These are phyloP conservation scores for Atkinsonella hypoxylon DNA, from an alignment of 2,329 filamentous ascomycete genomes.

Conservation along the genomic window DNA sequence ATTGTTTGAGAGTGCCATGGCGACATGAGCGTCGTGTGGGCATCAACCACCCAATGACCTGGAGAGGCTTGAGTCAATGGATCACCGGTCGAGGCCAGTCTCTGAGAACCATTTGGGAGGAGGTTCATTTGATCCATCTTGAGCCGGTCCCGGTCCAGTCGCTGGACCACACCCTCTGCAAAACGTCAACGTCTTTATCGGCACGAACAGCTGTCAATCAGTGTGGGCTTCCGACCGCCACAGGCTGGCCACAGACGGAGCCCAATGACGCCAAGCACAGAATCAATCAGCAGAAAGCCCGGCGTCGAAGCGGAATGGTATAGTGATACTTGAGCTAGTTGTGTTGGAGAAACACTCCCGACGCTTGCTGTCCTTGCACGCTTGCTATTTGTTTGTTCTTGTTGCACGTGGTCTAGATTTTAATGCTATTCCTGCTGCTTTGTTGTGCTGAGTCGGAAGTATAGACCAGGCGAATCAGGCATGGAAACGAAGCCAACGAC, in stretches of 20 bases:
- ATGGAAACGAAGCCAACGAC: slow-evolving; percentile 1
- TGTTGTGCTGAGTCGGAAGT: not conserved
- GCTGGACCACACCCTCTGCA: not conserved
- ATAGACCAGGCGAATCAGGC: not conserved
- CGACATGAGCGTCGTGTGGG: slow-evolving; percentile 11
- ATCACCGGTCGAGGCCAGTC: slow-evolving; percentile 15
- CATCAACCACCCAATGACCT: slow-evolving; percentile 14
- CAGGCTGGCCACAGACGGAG: not conserved
- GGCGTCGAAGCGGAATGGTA: not conserved
- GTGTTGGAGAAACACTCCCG: not conserved
- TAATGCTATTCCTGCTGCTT: not conserved
- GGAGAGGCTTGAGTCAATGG: slow-evolving; percentile 15
- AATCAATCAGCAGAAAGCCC: not conserved
- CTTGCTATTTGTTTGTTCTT: not conserved
- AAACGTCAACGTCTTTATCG: not conserved
- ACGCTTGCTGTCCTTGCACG: not conserved
- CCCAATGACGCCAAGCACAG: not conserved
- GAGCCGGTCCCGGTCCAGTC: not conserved
- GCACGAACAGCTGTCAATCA: not conserved
- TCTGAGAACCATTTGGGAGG: slow-evolving; percentile 12
- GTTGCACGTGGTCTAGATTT: not conserved
- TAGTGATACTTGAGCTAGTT: slow-evolving; percentile 3
- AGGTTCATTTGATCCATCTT: slow-evolving; percentile 19
- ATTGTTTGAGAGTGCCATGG: slow-evolving; percentile 13
- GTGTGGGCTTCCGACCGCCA: not conserved